A percentile compares a stretch with the other conserved stretches of the same genome.
Evolutionary conservation across 1,139 yeast genomes (phyloP).

Genomic region (Petasospora rhodanensis): DNA sequence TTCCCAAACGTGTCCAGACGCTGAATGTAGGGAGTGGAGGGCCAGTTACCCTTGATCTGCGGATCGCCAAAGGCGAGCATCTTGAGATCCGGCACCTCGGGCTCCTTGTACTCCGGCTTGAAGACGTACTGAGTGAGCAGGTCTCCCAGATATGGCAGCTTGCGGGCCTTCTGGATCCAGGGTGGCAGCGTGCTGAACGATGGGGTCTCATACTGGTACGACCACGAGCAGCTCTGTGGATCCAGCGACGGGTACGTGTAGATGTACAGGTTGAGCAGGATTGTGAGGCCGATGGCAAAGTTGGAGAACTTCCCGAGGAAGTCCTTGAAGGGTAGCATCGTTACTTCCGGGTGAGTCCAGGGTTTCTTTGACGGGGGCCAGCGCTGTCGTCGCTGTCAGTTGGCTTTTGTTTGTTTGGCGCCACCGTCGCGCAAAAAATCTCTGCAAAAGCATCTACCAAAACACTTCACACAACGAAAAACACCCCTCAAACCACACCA

Average conservation of each 20-base stretch:
- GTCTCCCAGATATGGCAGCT: conserved; percentile 35
- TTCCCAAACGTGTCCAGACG: conserved; percentile 82
- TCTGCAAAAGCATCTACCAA: no score
- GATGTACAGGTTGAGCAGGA: conserved; percentile 51
- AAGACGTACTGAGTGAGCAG: conserved; percentile 26
- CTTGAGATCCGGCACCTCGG: conserved; percentile 43
- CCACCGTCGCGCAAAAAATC: no score
- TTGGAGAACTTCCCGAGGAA: no score
- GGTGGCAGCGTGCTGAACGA: conserved; percentile 14
- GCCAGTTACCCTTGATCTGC: conserved; percentile 86
- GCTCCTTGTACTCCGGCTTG: conserved; percentile 16
- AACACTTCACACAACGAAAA: no score
- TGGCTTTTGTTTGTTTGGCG: no score
- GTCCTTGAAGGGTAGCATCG: no score
- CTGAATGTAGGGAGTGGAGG: conserved; percentile 64
- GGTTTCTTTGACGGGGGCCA: no score
- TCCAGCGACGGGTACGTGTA: conserved; percentile 70
- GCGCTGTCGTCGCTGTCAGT: no score
- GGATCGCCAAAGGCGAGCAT: conserved; percentile 91
- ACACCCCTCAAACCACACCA: no score
- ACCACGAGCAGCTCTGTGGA: conserved; percentile 57
- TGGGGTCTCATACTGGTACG: conserved; percentile 12
- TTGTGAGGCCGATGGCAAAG: no score
- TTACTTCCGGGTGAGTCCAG: no score
- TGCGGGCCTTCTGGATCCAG: conserved; percentile 18